Conservation (phyloP, 371 early-diverging fungal species). For the Dentiscutata heterogama region DNA sequence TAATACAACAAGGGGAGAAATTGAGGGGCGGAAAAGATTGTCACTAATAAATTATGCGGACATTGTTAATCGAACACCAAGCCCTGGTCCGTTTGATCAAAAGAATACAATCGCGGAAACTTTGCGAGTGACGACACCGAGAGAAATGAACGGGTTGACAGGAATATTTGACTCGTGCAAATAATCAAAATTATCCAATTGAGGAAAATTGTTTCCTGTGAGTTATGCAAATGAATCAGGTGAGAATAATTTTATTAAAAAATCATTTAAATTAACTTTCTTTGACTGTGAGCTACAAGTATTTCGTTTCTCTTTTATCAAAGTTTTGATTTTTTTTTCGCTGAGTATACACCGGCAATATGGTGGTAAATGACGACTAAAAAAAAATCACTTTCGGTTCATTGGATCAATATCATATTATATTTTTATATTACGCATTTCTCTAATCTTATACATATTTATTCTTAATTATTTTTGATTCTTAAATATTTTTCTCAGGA, state of each 20-base stretch:
- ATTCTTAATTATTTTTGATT: background rate
- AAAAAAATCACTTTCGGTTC: too few relatives aligned
- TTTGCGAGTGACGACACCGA: slow-evolving; percentile 42
- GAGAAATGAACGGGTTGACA: slow-evolving; percentile 36
- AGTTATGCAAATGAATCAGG: slow-evolving; percentile 37
- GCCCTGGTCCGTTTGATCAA: slow-evolving; percentile 41
- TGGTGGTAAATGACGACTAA: background rate
- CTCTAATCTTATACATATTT: background rate
- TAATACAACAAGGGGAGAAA: background rate
- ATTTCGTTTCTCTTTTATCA: background rate
- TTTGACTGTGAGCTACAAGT: background rate
- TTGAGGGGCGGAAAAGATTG: slow-evolving; percentile 24
- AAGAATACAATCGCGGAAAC: slow-evolving; percentile 36
- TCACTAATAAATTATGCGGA: slow-evolving; percentile 27
- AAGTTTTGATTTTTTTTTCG: background rate
- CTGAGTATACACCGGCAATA: background rate
- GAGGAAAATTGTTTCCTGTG: background rate
- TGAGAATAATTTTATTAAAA: slow-evolving; percentile 6
- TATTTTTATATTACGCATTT: background rate
- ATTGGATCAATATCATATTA: too few relatives aligned
- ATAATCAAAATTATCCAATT: slow-evolving; percentile 21
- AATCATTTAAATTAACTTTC: background rate
- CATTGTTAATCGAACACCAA: slow-evolving; percentile 5
- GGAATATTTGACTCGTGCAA: slow-evolving; percentile 30
- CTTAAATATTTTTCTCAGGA: background rate